Percentiles rank a stretch among this genome's conserved stretches.
Conservation (phyloP, 2,329 filamentous ascomycete genomes). For the Epichloe coenophiala region DNA sequence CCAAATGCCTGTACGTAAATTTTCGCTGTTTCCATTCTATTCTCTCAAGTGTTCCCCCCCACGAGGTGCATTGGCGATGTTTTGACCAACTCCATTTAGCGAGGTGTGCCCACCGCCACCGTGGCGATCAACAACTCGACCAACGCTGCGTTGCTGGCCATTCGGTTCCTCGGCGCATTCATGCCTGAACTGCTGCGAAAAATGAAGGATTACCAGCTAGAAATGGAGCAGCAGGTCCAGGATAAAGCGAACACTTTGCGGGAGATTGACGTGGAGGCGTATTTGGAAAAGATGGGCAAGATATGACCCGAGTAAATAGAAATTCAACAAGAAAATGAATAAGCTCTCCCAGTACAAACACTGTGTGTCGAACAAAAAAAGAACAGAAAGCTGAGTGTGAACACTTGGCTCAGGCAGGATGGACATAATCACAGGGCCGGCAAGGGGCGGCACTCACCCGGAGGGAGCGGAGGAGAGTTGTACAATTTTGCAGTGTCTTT, state of each 20-base stretch:
- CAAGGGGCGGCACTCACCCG: too few relatives aligned
- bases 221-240: conserved; percentile 50
- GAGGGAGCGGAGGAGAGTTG: too few relatives aligned
- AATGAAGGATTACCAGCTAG: conserved; percentile 47
- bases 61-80: conserved; percentile 13
- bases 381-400: too few relatives aligned
- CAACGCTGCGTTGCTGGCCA: conserved; percentile 61
- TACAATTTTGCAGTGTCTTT: too few relatives aligned
- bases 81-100: conserved; percentile 14
- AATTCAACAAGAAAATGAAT: too few relatives aligned
- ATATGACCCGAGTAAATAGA: conserved; percentile 5
- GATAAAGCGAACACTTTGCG: conserved; percentile 45
- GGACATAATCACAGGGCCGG: too few relatives aligned
- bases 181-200: conserved; percentile 40
- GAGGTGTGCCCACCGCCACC: conserved; percentile 59
- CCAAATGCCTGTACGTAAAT: conserved; percentile 52
- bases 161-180: conserved; percentile 50
- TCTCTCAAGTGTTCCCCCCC: not conserved
- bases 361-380: too few relatives aligned
- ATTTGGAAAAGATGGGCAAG: conserved; percentile 29
- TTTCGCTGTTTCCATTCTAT: not conserved
- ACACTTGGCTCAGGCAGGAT: too few relatives aligned
- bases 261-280: conserved; percentile 41
- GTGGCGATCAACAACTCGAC: conserved; percentile 72
- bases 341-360: too few relatives aligned